Percentiles rank a stretch among this genome's conserved stretches.
Conservation (phyloP, 2,329 filamentous ascomycete genomes). For the Zymoseptoria ardabiliae region DNA sequence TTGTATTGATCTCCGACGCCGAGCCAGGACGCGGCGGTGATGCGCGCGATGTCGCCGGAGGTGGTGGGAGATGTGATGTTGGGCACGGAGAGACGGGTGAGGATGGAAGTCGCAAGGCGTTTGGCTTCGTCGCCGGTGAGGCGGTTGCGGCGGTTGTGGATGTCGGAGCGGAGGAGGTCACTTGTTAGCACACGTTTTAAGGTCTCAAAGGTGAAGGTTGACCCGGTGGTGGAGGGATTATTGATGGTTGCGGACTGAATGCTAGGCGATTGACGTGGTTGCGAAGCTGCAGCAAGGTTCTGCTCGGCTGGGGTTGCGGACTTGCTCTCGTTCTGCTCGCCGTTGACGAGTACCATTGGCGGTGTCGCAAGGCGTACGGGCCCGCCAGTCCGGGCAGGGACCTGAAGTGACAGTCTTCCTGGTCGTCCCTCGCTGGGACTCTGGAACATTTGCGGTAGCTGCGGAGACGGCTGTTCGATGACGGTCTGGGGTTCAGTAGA, state of each 20-base stretch:
- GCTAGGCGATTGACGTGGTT: neutral
- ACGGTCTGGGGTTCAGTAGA: conserved; percentile 1
- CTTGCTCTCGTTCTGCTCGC: conserved; percentile 31
- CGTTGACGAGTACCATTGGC: conserved; percentile 49
- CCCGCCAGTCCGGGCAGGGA: conserved; percentile 54
- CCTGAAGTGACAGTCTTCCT: conserved; percentile 53
- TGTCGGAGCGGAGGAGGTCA: conserved; percentile 41
- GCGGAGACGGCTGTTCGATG: conserved; percentile 45
- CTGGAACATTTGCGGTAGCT: conserved; percentile 36
- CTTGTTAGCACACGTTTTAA: conserved; percentile 41
- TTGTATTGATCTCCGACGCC: conserved; percentile 27
- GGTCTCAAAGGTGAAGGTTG: conserved; percentile 32
- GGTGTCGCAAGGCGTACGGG: conserved; percentile 57
- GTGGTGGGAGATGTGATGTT: conserved; percentile 27
- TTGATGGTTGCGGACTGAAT: neutral
- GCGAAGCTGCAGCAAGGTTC: conserved; percentile 1
- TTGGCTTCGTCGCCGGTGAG: conserved; percentile 42
- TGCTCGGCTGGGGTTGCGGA: conserved; percentile 11
- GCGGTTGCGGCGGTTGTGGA: conserved; percentile 33
- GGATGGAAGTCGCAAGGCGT: conserved; percentile 38
- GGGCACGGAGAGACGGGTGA: conserved; percentile 32
- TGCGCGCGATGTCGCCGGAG: conserved; percentile 30
- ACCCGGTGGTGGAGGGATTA: conserved; percentile 3
- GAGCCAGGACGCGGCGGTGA: conserved; percentile 39
- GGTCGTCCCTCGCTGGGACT: conserved; percentile 32